phyloP scores from a whole-genome alignment of 164 flowering plant genomes.

The Tetrastigma voinierianum region DNA sequence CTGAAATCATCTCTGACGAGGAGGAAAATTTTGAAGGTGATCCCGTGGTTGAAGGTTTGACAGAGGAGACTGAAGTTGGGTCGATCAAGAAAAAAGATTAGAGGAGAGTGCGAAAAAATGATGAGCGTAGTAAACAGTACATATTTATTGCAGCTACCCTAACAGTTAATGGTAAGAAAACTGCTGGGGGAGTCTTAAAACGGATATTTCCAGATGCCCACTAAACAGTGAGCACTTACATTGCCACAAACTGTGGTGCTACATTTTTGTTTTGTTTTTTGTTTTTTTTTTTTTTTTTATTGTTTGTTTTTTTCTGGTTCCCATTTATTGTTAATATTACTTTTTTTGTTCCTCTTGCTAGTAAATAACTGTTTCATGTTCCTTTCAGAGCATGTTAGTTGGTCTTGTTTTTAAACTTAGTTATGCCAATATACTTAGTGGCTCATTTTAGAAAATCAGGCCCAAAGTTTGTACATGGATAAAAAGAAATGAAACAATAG shows the following conservation, averaged over 20 bases:
- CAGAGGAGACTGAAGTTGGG: conserved; percentile 29
- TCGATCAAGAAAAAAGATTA: conserved; percentile 47
- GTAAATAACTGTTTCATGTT: neutral
- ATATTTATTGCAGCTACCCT: conserved; percentile 98
- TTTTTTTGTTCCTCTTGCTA: neutral
- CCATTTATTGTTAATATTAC: neutral
- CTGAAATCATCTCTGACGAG: conserved; percentile 28
- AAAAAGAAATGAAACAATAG: too few relatives aligned
- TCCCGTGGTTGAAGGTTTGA: conserved; percentile 17
- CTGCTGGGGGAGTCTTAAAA: conserved; percentile 90
- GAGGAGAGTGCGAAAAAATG: conserved; percentile 71
- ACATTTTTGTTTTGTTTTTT: conserved; percentile 4
- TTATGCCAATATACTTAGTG: neutral
- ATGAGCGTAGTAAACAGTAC: conserved; percentile 92
- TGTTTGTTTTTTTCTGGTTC: neutral
- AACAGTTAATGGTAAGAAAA: conserved; percentile 85
- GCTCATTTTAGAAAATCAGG: too few relatives aligned
- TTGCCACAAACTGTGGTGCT: conserved; percentile 82
- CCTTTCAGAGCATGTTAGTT: neutral
- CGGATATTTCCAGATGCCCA: conserved; percentile 84
- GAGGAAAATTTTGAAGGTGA: conserved; percentile 40
- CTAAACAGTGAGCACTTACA: conserved; percentile 89
- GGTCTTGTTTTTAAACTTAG: neutral
- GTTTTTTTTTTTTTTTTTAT: too few relatives aligned
- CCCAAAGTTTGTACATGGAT: too few relatives aligned